Evolutionary conservation across 2,329 filamentous ascomycete genomes (phyloP).

Genomic region (Exophiala alcalophila): DNA sequence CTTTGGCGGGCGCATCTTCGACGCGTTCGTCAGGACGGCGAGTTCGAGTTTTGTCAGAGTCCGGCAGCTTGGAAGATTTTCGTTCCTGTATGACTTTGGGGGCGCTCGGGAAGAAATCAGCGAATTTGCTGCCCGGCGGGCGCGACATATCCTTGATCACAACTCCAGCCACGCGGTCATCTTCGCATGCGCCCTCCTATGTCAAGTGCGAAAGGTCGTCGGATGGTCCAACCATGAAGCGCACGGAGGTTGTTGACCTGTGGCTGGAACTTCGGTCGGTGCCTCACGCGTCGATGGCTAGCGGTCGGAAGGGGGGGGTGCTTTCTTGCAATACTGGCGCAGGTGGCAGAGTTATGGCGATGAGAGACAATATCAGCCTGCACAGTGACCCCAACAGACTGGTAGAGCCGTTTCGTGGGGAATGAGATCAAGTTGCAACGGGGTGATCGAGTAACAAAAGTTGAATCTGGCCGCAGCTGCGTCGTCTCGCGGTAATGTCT

Average conservation of each 20-base stretch:
- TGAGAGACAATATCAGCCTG: not conserved
- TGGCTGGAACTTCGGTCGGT: slow-evolving; percentile 10
- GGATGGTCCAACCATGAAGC: slow-evolving; percentile 9
- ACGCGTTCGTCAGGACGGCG: slow-evolving; percentile 14
- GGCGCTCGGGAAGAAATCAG: slow-evolving; percentile 80
- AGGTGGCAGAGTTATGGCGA: not conserved
- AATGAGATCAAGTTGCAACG: not conserved
- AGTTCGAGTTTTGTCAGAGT: slow-evolving; percentile 44
- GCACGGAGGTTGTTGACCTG: slow-evolving; percentile 8
- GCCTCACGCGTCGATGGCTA: slow-evolving; percentile 19
- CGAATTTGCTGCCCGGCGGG: slow-evolving; percentile 70
- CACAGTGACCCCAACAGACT: not conserved
- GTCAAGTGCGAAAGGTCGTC: slow-evolving; percentile 1
- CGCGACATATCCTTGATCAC: slow-evolving; percentile 62
- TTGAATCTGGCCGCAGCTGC: slow-evolving; percentile 11
- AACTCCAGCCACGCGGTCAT: slow-evolving; percentile 25
- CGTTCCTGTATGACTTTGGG: slow-evolving; percentile 58
- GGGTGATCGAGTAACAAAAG: slow-evolving; percentile 1
- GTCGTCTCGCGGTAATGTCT: slow-evolving; percentile 3
- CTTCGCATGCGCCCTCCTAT: slow-evolving; percentile 23
- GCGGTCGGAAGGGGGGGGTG: slow-evolving; percentile 20
- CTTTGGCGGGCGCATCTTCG: slow-evolving; percentile 26
- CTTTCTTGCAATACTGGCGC: slow-evolving; percentile 8
- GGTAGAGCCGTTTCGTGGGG: not conserved
- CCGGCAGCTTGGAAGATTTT: slow-evolving; percentile 49